Evolutionary conservation across 352 stramenopile genomes (phyloP), one percentile per base, ranked within the genome.

Genomic region (Globisporangium recalcitrans): DNA sequence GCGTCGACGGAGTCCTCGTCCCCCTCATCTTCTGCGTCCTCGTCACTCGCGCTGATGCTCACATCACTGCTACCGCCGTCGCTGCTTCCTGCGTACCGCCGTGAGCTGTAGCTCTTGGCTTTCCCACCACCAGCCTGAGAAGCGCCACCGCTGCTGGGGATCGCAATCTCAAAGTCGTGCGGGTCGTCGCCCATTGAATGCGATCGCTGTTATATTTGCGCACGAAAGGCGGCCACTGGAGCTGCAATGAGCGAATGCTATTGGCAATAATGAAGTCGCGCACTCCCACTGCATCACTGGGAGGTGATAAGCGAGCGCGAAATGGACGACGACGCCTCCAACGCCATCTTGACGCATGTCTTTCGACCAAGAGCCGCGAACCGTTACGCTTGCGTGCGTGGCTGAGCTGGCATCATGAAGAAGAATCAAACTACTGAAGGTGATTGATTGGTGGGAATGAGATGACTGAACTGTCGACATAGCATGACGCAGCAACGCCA

Each of bases 81-180:
- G 40, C 57, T 61, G 26, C 24, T 32, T 22, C 26, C 38, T 10
- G 48, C 54, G 13, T 67, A 58, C 9, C 36, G 38, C 27, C 21
- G 52, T 22, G 48, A 54, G 26, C 48, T 22, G 48, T 56, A 56
- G 49, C 49, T 26, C 19, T 40, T 38, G 16, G 49, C n/a, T 42
- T 42, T 42, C 7, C 31, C 27, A 7, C n/a, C 22, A 27, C 4
- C 24, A 21, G 34, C 38, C n/a, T n/a, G n/a, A n/a, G n/a, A n/a
- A 24, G 19, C 27, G 13, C 21, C 47, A 2, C 49, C 49, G 27
- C 36, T 27, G 13, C 24, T 36, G 2, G 59, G 59, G 29, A 64
- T 64, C 38, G 59, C 59, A 27, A 64, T 64, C 48, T 64, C 70
- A 62, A 76, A 76, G 63, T 76, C 70, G 60, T 76, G 73, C 59